phyloP scores from a whole-genome alignment of 148 eudicot species.

The Vaccinium macrocarpon region DNA sequence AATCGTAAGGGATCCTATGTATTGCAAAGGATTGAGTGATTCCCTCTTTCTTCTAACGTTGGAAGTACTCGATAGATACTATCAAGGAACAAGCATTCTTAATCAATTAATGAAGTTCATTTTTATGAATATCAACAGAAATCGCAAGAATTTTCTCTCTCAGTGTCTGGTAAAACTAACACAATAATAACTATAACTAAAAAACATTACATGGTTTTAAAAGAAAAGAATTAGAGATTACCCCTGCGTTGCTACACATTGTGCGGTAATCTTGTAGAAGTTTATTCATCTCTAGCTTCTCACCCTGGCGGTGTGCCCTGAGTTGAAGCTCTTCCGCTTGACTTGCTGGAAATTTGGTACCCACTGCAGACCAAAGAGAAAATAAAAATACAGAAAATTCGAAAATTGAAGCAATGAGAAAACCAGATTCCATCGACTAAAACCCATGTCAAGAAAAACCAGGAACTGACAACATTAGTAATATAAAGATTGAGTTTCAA shows the following conservation, averaged over 20 bases:
- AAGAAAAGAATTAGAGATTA: slow-evolving; percentile 24
- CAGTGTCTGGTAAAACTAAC: neutral
- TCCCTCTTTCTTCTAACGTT: too few relatives aligned
- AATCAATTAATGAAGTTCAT: too few relatives aligned
- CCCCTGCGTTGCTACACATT: slow-evolving; percentile 63
- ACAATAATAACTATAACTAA: neutral
- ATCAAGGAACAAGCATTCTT: too few relatives aligned
- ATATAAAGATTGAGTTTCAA: neutral
- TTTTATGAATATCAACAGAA: neutral
- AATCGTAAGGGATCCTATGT: neutral
- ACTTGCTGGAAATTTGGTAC: slow-evolving; percentile 48
- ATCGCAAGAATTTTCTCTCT: neutral
- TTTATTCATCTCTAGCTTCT: slow-evolving; percentile 43
- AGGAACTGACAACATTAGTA: neutral
- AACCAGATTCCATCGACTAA: neutral
- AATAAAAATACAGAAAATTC: neutral
- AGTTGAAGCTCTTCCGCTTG: slow-evolving; percentile 40
- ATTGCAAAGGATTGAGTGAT: neutral
- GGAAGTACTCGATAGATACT: too few relatives aligned
- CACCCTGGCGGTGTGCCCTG: slow-evolving; percentile 44
- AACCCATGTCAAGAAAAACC: neutral
- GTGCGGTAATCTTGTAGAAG: slow-evolving; percentile 41
- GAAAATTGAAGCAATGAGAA: neutral
- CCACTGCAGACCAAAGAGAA: slow-evolving; percentile 42
- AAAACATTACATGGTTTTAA: neutral